These are phyloP conservation scores for Cryptosporidium muris DNA, from an alignment of 169 alveolate genomes.

Conservation along the genomic window DNA sequence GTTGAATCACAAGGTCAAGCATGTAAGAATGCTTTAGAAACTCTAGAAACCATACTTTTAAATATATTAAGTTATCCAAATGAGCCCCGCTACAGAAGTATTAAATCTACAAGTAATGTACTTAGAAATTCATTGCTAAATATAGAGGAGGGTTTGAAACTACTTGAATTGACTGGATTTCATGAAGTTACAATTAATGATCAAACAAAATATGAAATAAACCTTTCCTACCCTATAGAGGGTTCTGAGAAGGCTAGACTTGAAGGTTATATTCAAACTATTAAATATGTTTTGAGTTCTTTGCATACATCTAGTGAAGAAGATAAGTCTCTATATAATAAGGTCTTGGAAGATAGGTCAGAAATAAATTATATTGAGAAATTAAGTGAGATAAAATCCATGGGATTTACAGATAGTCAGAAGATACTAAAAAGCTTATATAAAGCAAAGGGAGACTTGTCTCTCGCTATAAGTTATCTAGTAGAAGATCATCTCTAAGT, in stretches of 20 bases:
- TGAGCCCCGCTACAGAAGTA: slow-evolving; percentile 55
- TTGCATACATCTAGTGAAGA: slow-evolving; percentile 11
- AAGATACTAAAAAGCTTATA: slow-evolving; percentile 23
- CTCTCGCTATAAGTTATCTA: slow-evolving; percentile 15
- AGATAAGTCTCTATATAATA: background rate
- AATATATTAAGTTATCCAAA: slow-evolving; percentile 37
- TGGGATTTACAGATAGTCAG: slow-evolving; percentile 36
- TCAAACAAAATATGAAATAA: slow-evolving; percentile 47
- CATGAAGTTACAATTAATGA: slow-evolving; percentile 9
- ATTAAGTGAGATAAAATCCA: slow-evolving; percentile 12
- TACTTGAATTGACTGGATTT: slow-evolving; percentile 26
- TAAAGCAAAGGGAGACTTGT: slow-evolving; percentile 30
- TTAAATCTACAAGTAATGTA: slow-evolving; percentile 51
- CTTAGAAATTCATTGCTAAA: slow-evolving; percentile 17
- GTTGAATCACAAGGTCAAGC: slow-evolving; percentile 39
- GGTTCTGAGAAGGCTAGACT: slow-evolving; percentile 7
- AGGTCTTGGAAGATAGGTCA: background rate
- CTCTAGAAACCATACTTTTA: slow-evolving; percentile 35
- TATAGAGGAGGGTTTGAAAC: slow-evolving; percentile 52
- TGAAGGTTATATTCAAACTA: background rate
- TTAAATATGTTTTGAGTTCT: background rate
- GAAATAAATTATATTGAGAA: slow-evolving; percentile 10
- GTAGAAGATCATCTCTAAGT: slow-evolving; percentile 7
- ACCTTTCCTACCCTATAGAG: slow-evolving; percentile 40
- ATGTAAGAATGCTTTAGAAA: slow-evolving; percentile 46